Conservation (phyloP, 768 basidiomycete genomes). For the Lentinus brumalis region DNA sequence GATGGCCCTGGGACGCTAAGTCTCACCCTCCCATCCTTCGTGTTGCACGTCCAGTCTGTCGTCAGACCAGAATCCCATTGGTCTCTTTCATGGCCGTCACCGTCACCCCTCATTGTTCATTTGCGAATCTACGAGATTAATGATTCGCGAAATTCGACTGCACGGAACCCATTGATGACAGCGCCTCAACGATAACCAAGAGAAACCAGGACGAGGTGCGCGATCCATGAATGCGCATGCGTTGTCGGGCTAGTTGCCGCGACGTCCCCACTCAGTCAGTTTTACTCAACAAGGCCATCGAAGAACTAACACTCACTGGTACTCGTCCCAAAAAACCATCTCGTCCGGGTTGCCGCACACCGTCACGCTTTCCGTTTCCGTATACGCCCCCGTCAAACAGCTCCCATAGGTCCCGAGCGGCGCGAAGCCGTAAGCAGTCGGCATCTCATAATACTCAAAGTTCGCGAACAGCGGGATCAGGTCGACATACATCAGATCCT, state of each 20-base stretch:
- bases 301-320: not conserved
- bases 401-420: not conserved
- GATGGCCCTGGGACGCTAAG: no score
- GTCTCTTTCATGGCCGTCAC: no score
- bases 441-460: not conserved
- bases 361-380: not conserved
- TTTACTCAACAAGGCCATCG: no score
- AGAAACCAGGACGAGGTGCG: not conserved
- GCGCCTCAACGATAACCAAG: not conserved
- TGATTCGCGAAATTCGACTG: no score
- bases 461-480: not conserved
- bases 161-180: not conserved
- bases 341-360: not conserved
- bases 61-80: no score
- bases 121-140: no score
- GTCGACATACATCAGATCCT: not conserved
- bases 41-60: no score
- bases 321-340: constrained; percentile 2
- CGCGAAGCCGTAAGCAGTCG: not conserved
- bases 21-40: no score
- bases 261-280: not conserved
- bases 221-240: constrained; percentile 1
- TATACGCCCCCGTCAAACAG: constrained; percentile 1
- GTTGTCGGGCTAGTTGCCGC: not conserved
- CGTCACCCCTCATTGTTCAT: no score